Percentiles rank a stretch among this genome's conserved stretches.
These are phyloP conservation scores for Neurospora sp. DNA, from an alignment of 495 filamentous ascomycete genomes.

Conservation along the genomic window DNA sequence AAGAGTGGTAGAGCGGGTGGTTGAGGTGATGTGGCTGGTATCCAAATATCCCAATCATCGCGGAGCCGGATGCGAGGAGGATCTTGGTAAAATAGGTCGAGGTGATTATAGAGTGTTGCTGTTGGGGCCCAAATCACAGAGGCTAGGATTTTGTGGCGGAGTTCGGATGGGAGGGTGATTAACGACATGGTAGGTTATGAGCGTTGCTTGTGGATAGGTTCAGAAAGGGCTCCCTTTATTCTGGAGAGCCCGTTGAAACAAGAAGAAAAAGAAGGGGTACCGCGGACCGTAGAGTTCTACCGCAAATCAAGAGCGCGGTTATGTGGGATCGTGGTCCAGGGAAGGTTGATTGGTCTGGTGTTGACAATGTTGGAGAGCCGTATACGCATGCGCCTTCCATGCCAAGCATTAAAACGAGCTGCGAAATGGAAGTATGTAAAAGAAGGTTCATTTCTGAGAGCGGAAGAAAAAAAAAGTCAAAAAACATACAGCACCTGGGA, in stretches of 20 bases:
- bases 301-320: not conserved
- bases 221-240: not conserved
- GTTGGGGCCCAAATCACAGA: not conserved
- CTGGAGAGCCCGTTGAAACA: not conserved
- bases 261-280: not conserved
- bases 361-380: not conserved
- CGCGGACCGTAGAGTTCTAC: not conserved
- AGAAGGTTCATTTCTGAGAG: too few relatives aligned
- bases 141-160: not conserved
- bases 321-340: not conserved
- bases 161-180: not conserved
- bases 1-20: not conserved
- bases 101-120: not conserved
- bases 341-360: not conserved
- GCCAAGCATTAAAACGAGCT: not conserved
- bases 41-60: not conserved
- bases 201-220: not conserved
- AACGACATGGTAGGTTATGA: not conserved
- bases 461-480: conserved; percentile 1
- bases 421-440: too few relatives aligned
- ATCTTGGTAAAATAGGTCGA: not conserved
- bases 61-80: not conserved
- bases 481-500: conserved; percentile 32
- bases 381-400: not conserved
- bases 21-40: not conserved